Conservation (phyloP, 2,329 filamentous ascomycete genomes). For the Alternaria solani region DNA sequence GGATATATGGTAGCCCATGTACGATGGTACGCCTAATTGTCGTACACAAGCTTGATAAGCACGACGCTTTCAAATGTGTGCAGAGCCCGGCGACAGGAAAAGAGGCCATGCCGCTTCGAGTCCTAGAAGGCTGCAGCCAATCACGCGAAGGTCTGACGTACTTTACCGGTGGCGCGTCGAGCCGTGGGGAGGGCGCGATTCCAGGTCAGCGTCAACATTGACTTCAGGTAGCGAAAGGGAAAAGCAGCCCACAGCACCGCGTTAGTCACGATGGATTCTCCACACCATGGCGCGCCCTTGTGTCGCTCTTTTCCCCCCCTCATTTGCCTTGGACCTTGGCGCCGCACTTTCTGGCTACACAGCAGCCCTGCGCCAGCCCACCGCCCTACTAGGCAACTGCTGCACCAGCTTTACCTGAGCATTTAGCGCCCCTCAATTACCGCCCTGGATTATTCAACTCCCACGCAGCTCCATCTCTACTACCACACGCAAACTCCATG, state of each 20-base stretch:
- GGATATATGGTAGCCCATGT: background rate
- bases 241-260: background rate
- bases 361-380: constrained; percentile 16
- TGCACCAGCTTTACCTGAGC: constrained; percentile 1
- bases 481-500: background rate
- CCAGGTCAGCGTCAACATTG: background rate
- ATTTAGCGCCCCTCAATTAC: background rate
- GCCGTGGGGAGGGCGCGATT: constrained; percentile 9
- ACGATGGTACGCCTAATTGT: background rate
- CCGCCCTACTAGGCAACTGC: constrained; percentile 26
- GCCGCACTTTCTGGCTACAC: constrained; percentile 9
- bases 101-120: background rate
- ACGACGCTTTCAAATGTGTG: background rate
- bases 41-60: background rate
- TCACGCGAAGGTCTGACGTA: background rate
- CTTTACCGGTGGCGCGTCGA: constrained; percentile 1
- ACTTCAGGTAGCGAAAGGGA: background rate
- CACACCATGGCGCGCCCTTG: background rate
- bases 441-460: background rate
- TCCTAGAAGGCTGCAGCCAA: constrained; percentile 1
- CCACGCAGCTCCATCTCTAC: background rate
- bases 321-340: background rate
- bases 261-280: constrained; percentile 2
- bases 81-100: background rate
- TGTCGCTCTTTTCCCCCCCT: background rate